Evolutionary conservation across 257 asterid genomes (phyloP), one percentile per base, ranked within the genome.

Genomic region (Cordia subcordata): DNA sequence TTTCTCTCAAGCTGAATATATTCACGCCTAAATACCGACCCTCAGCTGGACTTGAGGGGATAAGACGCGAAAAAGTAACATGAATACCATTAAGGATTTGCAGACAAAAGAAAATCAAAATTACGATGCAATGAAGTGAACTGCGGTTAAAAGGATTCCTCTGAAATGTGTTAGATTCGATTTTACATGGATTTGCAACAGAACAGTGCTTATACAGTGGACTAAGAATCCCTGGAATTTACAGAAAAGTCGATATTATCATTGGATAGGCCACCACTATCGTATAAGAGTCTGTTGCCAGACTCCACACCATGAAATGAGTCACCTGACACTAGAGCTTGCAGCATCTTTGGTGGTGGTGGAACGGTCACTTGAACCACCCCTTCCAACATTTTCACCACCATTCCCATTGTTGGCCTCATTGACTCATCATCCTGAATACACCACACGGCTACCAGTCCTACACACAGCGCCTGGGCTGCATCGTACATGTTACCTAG

Each of bases 311-410:
- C 53, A 14, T n/a, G 53, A 5, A 47, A 47, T n/a, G 53, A 47
- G 20, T 47, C 53, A 18, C 53, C 53, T 10, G 53, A 47, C 20
- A 47, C 53, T 47, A 47, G 17, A 18, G 53, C 53, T 21, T 47
- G 53, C 15, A 47, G 53, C 15, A 47, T 18, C 53, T 47, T 47
- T 1, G 53, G 53, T 47, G 53, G 11, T 1, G 53, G 53, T 47
- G 53, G 53, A 21, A 47, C 53, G 21, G 53, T 47, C 8, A 83
- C 84, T 72, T 83, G 94, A 58, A 85, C 95, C 38, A 88, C 84
- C 4, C 96, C 96, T 73, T 88, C 96, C 80, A 88, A 60, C 90
- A 88, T 86, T 63, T 84, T 85, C 74, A 88, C 85, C 68, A 88
- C 96, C 82, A 72, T 69, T 69, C 95, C 90, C 95, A 88, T 88